Conservation (phyloP, 1,139 yeast genomes). For the Pichia sorboxylosa region DNA sequence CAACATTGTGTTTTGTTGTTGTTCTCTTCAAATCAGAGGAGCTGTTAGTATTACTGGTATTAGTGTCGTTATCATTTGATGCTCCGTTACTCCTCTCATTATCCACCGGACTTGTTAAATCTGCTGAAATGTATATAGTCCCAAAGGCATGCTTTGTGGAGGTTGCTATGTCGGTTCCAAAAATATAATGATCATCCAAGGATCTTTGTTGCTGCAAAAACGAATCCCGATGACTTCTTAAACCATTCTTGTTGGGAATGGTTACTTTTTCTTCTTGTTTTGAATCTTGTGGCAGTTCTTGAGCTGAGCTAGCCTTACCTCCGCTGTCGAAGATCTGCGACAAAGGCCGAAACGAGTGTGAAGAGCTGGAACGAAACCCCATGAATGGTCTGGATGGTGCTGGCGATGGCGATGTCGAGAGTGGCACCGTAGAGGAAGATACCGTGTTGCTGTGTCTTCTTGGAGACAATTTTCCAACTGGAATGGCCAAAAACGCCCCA, state of each 20-base stretch:
- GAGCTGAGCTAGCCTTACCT: too few relatives aligned
- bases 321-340: conserved; percentile 17
- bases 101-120: conserved; percentile 1
- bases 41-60: background rate
- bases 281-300: background rate
- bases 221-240: conserved; percentile 47
- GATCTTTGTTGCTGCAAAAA: conserved; percentile 31
- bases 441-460: too few relatives aligned
- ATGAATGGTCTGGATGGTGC: conserved; percentile 21
- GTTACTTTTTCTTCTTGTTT: background rate
- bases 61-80: background rate
- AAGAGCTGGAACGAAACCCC: conserved; percentile 22
- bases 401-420: conserved; percentile 12
- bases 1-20: conserved; percentile 32
- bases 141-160: conserved; percentile 70
- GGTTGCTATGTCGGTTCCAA: conserved; percentile 71
- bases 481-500: too few relatives aligned
- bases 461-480: too few relatives aligned
- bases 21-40: too few relatives aligned
- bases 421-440: too few relatives aligned
- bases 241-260: conserved; percentile 11
- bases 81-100: background rate
- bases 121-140: conserved; percentile 47
- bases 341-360: conserved; percentile 20
- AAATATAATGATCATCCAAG: conserved; percentile 37